Conservation (phyloP, 148 eudicot genomes). For the Beta vulgaris region DNA sequence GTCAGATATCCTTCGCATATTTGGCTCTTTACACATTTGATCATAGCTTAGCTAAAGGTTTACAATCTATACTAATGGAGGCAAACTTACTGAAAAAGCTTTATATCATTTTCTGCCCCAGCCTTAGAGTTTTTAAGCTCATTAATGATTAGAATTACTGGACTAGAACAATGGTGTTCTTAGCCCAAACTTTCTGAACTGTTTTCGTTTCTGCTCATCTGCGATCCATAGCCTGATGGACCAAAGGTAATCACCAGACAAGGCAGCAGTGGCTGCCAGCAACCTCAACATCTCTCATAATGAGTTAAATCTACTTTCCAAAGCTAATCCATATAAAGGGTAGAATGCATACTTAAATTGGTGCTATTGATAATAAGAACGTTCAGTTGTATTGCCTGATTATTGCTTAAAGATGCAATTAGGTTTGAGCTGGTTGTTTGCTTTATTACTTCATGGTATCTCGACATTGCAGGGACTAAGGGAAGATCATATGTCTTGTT, state of each 20-base stretch:
- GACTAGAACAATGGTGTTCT: too few species aligned
- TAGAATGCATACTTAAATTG: background rate
- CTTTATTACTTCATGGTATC: background rate
- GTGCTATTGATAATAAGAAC: background rate
- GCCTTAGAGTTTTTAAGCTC: too few species aligned
- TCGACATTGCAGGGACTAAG: slow-evolving; percentile 58
- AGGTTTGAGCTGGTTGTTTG: background rate
- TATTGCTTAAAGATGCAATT: background rate
- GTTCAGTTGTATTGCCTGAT: background rate
- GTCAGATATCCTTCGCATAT: background rate
- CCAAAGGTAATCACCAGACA: background rate
- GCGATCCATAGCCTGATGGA: too few species aligned
- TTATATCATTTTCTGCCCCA: background rate
- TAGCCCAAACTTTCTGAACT: too few species aligned
- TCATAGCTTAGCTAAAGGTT: background rate
- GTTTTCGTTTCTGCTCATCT: too few species aligned
- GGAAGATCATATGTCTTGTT: slow-evolving; percentile 65
- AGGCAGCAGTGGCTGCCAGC: background rate
- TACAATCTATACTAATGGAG: too few species aligned
- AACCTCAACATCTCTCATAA: background rate
- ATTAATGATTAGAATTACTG: too few species aligned
- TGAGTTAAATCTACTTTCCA: background rate
- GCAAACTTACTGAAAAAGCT: background rate
- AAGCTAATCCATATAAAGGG: background rate
- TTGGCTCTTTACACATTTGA: background rate